Evolutionary conservation across 306 rosid genomes (phyloP).

Genomic region (Gleditsia sinensis): DNA sequence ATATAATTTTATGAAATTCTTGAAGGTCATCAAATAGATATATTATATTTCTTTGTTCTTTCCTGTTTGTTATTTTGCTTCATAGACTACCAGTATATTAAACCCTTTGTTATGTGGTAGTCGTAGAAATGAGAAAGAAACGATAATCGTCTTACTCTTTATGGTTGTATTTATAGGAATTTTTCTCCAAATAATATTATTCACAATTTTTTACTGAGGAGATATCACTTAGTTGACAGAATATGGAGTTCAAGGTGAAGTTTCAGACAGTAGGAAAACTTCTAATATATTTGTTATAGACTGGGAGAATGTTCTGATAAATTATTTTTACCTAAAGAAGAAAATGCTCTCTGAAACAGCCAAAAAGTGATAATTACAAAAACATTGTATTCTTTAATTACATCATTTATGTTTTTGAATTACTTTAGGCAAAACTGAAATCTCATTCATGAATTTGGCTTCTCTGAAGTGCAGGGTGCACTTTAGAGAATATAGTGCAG

Average conservation of each 20-base stretch:
- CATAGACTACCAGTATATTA: neutral
- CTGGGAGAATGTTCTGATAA: slow-evolving; percentile 7
- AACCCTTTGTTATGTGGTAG: neutral
- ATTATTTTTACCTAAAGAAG: neutral
- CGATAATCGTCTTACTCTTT: neutral
- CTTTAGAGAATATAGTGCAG: neutral
- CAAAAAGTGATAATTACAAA: neutral
- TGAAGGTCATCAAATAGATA: neutral
- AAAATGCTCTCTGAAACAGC: neutral
- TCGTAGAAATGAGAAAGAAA: neutral
- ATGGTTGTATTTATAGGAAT: neutral
- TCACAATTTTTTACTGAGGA: neutral
- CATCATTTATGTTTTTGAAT: neutral
- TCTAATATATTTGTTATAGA: neutral
- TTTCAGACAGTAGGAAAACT: neutral
- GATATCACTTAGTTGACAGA: neutral
- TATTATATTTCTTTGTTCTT: neutral
- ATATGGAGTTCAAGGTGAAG: neutral
- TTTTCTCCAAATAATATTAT: neutral
- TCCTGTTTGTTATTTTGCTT: neutral
- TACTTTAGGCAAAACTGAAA: neutral
- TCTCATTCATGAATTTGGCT: neutral
- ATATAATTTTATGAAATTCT: neutral
- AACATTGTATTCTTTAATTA: neutral
- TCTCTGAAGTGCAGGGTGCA: neutral